Conservation (phyloP, 2,329 filamentous ascomycete genomes). For the Diplodia scrobiculata region DNA sequence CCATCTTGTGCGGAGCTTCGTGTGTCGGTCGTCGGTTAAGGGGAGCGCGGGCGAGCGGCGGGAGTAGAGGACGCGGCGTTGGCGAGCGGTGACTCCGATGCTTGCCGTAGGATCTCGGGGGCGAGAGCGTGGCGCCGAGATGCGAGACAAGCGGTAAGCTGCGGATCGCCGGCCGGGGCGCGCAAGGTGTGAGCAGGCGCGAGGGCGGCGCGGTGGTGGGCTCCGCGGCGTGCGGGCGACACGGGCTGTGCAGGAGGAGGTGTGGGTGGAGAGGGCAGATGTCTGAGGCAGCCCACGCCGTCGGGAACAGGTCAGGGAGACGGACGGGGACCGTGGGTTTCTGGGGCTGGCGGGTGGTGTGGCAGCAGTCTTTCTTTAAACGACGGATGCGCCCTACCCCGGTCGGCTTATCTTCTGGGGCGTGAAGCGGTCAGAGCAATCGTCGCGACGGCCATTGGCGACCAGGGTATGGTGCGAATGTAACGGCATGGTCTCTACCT, state of each 20-base stretch:
- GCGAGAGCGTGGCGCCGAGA: slow-evolving; percentile 8
- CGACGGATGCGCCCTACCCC: slow-evolving; percentile 4
- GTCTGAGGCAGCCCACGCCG: slow-evolving; percentile 7
- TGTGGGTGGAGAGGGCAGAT: slow-evolving; percentile 20
- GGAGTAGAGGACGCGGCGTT: background rate
- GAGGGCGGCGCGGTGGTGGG: background rate
- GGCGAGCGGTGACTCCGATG: slow-evolving; percentile 15
- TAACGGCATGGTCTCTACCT: slow-evolving; percentile 14
- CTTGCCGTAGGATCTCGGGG: slow-evolving; percentile 24
- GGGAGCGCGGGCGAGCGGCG: slow-evolving; percentile 5
- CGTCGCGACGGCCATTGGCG: slow-evolving; percentile 19
- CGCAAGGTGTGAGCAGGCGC: background rate
- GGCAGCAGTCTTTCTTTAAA: slow-evolving; percentile 22
- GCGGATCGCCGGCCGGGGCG: slow-evolving; percentile 15
- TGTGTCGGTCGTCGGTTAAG: slow-evolving; percentile 6
- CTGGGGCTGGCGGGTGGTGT: background rate
- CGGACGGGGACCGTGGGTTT: background rate
- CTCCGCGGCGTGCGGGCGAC: background rate
- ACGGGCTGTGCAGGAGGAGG: background rate
- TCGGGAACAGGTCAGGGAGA: slow-evolving; percentile 10
- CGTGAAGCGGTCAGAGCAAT: slow-evolving; percentile 26
- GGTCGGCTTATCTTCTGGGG: slow-evolving; percentile 22
- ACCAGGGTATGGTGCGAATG: slow-evolving; percentile 1
- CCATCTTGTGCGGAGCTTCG: slow-evolving; percentile 24
- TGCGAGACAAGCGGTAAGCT: slow-evolving; percentile 24